Evolutionary conservation across 257 asterid genomes (phyloP), one percentile per base, ranked within the genome.

Genomic region (Ehretia macrophylla): DNA sequence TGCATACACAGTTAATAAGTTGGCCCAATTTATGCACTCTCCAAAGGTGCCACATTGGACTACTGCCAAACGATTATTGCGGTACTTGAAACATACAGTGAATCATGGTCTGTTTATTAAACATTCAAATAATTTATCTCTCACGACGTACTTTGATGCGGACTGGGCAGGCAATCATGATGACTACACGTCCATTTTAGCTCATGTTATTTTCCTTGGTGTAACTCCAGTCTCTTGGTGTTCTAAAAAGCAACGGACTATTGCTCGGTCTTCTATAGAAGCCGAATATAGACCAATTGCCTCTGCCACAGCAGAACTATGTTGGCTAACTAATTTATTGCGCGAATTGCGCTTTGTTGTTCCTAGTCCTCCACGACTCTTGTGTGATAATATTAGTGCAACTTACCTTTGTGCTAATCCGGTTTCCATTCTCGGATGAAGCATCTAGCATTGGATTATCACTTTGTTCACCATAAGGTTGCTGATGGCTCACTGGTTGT

Each of bases 21-120:
- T 64, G 4, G 21, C 62, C 9, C 61, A 63, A 6, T 63, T 19
- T 20, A 39, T 58, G 56, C 61, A 57, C 9, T 4, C n/a, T 13
- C 62, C 50, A 1, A 44, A 21, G 0, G 10, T 11, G 13, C n/a
- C 17, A 13, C 63, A 56, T 19, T 65, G 40, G 50, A 14, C 38
- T 17, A 23, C 56, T 3, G n/a, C 9, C 8, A 46, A 65, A 23
- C 13, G 13, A 0, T 6, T 63, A 4, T 14, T 63, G 0, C 32
- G 47, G n/a, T 56, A 56, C 17, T 20, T 32, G 0, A 37, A 23
- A 6, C 32, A 23, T 8, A 45, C 27, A 1, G 0, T 50, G 0
- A 5, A 22, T 22, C 11, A 65, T 0, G 57, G 39, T 4, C 11
- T 56, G 2, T 8, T 46, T 5, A 17, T 45, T 5, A 11, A 16